Evolutionary conservation across 2,329 filamentous ascomycete species (phyloP), one percentile per base, ranked within the genome.

Genomic region (Diaporthe sp.): DNA sequence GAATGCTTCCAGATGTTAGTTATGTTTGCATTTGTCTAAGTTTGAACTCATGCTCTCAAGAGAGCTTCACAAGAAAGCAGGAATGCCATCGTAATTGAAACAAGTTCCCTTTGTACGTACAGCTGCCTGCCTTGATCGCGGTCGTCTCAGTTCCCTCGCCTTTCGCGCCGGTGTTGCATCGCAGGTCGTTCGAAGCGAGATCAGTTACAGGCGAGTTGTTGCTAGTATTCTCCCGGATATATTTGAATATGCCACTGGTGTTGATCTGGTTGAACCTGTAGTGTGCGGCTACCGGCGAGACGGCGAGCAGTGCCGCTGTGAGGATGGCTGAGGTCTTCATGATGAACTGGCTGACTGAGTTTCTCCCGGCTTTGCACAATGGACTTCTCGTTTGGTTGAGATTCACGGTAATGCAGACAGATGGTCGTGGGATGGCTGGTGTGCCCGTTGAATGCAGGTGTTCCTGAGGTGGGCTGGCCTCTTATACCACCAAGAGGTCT

Each of bases 161-260:
- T 7, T 79, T 78, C 7, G 80, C 81, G 74, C 85, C 85, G 5
- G 82, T 84, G 78, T 87, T 87, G 81, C 85, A 86, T 53, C 85
- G 82, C 70, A 86, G 80, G 78, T 86, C 85, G 60, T 82, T 82
- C 9, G 84, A 85, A 3, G 81, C 72, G 57, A 87, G 79, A 49
- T 83, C 81, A 19, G 85, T 87, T 25, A 88, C 86, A 8, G 86
- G 87, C 9, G 85, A 87, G 83, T 88, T 88, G 78, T 84, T 82
- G 84, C 88, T 89, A 74, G 81, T 84, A 82, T 88, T 88, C 76
- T 85, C 81, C 65, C 87, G 84, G 79, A 88, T 84, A 77, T 86
- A 83, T 77, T 86, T 79, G 78, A 82, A 86, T 4, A 81, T 78
- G 19, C 80, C 76, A 46, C 80, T 84, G 25, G 83, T 76, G 8